Percentiles rank a stretch among this genome's conserved stretches.
These are phyloP conservation scores for Colletotrichum noveboracense DNA, from an alignment of 2,329 filamentous ascomycete species.

Conservation along the genomic window DNA sequence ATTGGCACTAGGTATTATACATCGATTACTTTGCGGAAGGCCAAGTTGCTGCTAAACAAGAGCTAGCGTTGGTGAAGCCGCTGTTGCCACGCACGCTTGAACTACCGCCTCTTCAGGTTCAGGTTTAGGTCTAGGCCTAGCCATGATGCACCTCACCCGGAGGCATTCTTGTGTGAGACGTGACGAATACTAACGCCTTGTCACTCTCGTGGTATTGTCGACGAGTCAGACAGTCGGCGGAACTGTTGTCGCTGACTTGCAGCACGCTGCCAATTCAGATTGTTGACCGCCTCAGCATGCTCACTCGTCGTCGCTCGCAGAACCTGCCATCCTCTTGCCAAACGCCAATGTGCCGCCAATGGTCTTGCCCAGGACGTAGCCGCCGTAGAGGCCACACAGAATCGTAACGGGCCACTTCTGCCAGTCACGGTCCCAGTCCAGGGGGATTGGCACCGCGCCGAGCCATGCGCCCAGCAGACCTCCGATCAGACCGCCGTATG, in stretches of 20 bases:
- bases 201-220: neutral
- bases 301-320: conserved; percentile 2
- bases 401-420: conserved; percentile 98
- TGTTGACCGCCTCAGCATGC: neutral
- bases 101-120: neutral
- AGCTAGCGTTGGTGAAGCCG: neutral
- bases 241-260: neutral
- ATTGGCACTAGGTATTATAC: conserved; percentile 1
- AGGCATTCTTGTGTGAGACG: neutral
- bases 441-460: conserved; percentile 90
- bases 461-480: conserved; percentile 85
- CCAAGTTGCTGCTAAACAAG: neutral
- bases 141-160: neutral
- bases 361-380: conserved; percentile 74
- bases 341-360: conserved; percentile 58
- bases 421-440: conserved; percentile 99
- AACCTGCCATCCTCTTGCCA: conserved; percentile 45
- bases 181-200: neutral
- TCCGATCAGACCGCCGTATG: conserved; percentile 83
- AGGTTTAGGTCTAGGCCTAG: neutral
- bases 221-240: neutral
- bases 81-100: neutral
- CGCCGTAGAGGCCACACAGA: conserved; percentile 79
- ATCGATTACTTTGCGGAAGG: neutral
- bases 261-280: neutral